A percentile compares a stretch with the other conserved stretches of the same genome.
Conservation (phyloP, 2,329 filamentous ascomycete species). For the Exserohilum rostratum region DNA sequence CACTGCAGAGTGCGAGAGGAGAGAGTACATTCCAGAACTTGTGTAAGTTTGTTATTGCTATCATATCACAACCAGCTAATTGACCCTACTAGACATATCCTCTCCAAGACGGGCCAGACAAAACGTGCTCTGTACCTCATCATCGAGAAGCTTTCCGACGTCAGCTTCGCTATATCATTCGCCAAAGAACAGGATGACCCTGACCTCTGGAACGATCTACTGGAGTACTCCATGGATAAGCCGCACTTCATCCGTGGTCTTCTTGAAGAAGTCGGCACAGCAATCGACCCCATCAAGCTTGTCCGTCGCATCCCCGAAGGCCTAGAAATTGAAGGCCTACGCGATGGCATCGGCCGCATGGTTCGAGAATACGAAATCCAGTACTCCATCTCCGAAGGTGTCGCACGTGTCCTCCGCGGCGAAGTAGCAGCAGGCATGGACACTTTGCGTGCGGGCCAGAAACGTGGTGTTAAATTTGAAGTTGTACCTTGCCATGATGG, state of each 20-base stretch:
- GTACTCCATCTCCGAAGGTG: constrained; percentile 87
- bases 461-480: constrained; percentile 88
- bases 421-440: constrained; percentile 88
- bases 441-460: constrained; percentile 77
- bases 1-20: constrained; percentile 76
- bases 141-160: constrained; percentile 89
- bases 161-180: constrained; percentile 90
- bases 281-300: constrained; percentile 89
- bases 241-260: constrained; percentile 91
- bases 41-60: constrained; percentile 59
- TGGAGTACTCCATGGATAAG: constrained; percentile 97
- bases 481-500: constrained; percentile 59
- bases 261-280: constrained; percentile 90
- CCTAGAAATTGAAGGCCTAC: constrained; percentile 86
- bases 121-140: constrained; percentile 91
- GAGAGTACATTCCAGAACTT: constrained; percentile 86
- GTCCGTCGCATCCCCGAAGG: constrained; percentile 91
- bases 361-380: constrained; percentile 97
- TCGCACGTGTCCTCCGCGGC: constrained; percentile 82
- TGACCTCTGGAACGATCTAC: constrained; percentile 91
- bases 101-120: constrained; percentile 93
- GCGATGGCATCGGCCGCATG: constrained; percentile 87
- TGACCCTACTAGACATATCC: constrained; percentile 66
- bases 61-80: not conserved
- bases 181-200: constrained; percentile 91